Evolutionary conservation across 2,329 filamentous ascomycete genomes (phyloP), one percentile per base, ranked within the genome.

Genomic region (Cladophialophora yegresii): DNA sequence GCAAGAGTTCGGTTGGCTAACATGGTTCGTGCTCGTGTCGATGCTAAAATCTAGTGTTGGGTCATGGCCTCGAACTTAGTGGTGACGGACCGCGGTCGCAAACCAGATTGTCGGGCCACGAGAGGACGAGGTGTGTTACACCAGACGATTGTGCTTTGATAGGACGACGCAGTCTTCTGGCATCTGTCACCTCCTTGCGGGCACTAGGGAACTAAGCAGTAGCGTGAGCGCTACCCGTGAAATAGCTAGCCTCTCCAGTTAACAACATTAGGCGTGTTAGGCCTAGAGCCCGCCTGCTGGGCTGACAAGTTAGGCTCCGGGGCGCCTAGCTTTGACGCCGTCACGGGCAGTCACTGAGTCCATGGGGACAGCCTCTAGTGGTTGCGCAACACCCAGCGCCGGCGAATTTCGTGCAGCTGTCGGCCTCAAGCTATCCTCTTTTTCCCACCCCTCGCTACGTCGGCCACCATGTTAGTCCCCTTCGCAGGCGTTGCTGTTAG

Each of bases 391-490:
- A 10, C 62, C 53, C 20, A 54, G 51, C 60, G 53, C 64, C 64
- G 61, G 58, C 58, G 61, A 30, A 54, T 63, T 63, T 62, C 64
- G 53, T 63, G 61, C 64, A 66, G 56, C 20, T 54, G 57, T 49
- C 20, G 50, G 49, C 58, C 58, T 61, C 58, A 32, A 40, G 12
- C 32, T 61, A 54, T 51, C 33, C 49, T 33, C 53, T 28, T 30
- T 51, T 30, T 10, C 32, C 28, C 57, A 45, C 49, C 47, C 47
- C 50, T 57, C 51, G 36, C 30, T 54, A 53, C 50, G 53, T 32
- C 60, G 66, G 63, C 36, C 66, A 55, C 66, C 66, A 68, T 66
- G 53, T 66, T 68, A 66, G 66, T 61, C 66, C 63, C 63, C 66
- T 62, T 49, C 36, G 16, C 26, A 50, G 16, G 30, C 20, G 43